A percentile compares a stretch with the other conserved stretches of the same genome.
phyloP scores from a whole-genome alignment of 495 filamentous ascomycete genomes.

The Penicillium daleae region DNA sequence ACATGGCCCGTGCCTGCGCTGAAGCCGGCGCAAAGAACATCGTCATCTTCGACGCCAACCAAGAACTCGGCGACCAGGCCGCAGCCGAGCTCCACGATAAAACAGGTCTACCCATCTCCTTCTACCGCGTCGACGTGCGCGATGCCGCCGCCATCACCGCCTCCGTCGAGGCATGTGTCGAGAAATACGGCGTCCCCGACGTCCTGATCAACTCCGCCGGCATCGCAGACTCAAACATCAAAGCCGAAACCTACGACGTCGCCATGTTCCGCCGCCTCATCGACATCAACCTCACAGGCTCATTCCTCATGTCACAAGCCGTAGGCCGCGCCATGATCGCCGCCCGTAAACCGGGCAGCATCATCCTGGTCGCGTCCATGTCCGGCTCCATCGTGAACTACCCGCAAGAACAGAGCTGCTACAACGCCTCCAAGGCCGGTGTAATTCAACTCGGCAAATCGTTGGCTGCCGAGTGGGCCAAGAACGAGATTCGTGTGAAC shows the following conservation, averaged over 20 bases:
- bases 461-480: conserved; percentile 80
- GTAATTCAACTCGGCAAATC: conserved; percentile 56
- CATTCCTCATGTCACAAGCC: conserved; percentile 10
- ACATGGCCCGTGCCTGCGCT: conserved; percentile 68
- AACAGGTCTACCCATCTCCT: conserved; percentile 6
- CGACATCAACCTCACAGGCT: conserved; percentile 9
- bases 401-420: conserved; percentile 69
- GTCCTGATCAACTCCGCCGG: conserved; percentile 65
- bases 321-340: conserved; percentile 32
- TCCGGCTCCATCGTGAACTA: conserved; percentile 68
- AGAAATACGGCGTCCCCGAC: conserved; percentile 40
- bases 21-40: conserved; percentile 68
- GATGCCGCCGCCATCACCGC: conserved; percentile 10
- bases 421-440: conserved; percentile 69
- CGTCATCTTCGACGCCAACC: conserved; percentile 12
- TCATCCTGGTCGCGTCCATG: conserved; percentile 62
- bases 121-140: conserved; percentile 11
- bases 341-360: conserved; percentile 39
- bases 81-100: conserved; percentile 9
- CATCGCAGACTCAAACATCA: conserved; percentile 22
- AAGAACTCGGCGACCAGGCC: conserved; percentile 9
- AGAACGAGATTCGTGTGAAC: conserved; percentile 74
- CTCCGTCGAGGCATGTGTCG: conserved; percentile 6
- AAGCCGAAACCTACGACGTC: conserved; percentile 10
- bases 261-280: conserved; percentile 13